These are phyloP conservation scores for Epichloe bromicola DNA, from an alignment of 2,329 filamentous ascomycete species.

Conservation along the genomic window DNA sequence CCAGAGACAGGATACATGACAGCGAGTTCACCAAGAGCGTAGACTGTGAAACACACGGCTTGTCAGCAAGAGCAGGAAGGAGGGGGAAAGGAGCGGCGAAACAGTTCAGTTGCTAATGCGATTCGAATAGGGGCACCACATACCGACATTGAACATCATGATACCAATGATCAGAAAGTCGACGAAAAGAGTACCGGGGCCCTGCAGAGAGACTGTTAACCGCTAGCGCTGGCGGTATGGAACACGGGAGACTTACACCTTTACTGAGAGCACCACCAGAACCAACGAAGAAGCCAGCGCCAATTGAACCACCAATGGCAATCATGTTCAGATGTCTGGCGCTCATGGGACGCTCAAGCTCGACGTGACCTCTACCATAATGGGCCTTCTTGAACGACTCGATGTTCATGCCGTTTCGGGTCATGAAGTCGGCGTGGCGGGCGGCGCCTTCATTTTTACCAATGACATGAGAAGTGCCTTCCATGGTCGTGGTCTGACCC, in stretches of 20 bases:
- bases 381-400: conserved; percentile 25
- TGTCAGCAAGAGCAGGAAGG: background rate
- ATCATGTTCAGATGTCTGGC: conserved; percentile 47
- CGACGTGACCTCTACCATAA: conserved; percentile 19
- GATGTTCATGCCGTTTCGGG: conserved; percentile 24
- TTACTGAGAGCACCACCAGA: conserved; percentile 38
- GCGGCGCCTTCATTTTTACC: conserved; percentile 6
- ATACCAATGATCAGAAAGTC: conserved; percentile 7
- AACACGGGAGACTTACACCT: conserved; percentile 26
- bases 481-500: conserved; percentile 7
- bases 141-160: conserved; percentile 9
- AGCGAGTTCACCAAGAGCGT: conserved; percentile 44
- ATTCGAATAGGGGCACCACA: background rate
- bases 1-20: conserved; percentile 46
- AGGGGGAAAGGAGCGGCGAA: background rate
- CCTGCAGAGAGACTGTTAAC: conserved; percentile 21
- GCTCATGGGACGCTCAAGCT: conserved; percentile 34
- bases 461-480: conserved; percentile 9
- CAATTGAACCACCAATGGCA: conserved; percentile 48
- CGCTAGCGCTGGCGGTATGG: conserved; percentile 31
- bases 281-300: conserved; percentile 50
- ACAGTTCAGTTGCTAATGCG: background rate
- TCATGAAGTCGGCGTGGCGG: conserved; percentile 20
- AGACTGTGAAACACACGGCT: conserved; percentile 20
- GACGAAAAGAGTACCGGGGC: conserved; percentile 5